Evolutionary conservation across 1,284 basidiomycete genomes (phyloP).

Genomic region (Trametes sp.): DNA sequence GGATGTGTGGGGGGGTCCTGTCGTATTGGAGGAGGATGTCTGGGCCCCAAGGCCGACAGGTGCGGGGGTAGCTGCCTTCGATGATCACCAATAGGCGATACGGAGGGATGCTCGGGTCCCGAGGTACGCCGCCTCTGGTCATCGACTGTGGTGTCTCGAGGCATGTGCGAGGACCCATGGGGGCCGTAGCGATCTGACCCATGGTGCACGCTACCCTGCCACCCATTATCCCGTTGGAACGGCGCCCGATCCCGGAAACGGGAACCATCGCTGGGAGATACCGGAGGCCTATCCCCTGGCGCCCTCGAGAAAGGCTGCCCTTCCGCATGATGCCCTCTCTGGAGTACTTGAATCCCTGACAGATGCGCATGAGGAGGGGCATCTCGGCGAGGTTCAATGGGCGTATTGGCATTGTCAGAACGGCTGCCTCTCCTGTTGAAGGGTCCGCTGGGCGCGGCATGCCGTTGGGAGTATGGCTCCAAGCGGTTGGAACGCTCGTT

Average conservation of each 20-base stretch:
- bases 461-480: conserved; percentile 69
- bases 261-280: conserved; percentile 26
- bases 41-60: conserved; percentile 24
- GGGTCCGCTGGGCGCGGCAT: conserved; percentile 44
- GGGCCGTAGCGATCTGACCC: conserved; percentile 16
- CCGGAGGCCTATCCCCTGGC: conserved; percentile 33
- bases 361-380: conserved; percentile 50
- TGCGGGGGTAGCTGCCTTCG: conserved; percentile 48
- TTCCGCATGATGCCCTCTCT: conserved; percentile 47
- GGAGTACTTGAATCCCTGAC: conserved; percentile 56
- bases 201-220: conserved; percentile 18
- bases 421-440: conserved; percentile 51
- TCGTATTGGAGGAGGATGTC: conserved; percentile 17
- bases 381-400: conserved; percentile 58
- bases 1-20: conserved; percentile 6
- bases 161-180: conserved; percentile 5
- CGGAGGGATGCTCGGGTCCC: conserved; percentile 30
- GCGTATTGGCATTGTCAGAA: conserved; percentile 50
- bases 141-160: conserved; percentile 30
- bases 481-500: conserved; percentile 89
- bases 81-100: conserved; percentile 29
- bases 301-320: conserved; percentile 26
- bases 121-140: conserved; percentile 37
- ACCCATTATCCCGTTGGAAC: conserved; percentile 22
- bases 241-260: conserved; percentile 37